phyloP scores from a whole-genome alignment of 139 green algal species.

The Nannochloris sp. region DNA sequence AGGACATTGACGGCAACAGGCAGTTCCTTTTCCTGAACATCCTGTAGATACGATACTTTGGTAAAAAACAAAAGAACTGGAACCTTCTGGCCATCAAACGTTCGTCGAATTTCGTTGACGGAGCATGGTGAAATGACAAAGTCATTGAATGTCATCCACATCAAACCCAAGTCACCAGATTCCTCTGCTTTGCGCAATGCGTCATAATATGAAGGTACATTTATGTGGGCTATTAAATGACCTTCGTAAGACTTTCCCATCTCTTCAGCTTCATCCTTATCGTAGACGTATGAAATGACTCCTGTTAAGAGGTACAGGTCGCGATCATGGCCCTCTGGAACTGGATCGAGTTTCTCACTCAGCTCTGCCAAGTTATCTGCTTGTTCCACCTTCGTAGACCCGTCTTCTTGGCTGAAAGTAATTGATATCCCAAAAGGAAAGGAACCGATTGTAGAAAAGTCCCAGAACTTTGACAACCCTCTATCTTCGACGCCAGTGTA shows the following conservation, averaged over 20 bases:
- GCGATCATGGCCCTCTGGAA: conserved; percentile 6
- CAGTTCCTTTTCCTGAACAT: not conserved
- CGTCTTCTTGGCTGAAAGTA: conserved; percentile 5
- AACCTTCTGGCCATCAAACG: conserved; percentile 68
- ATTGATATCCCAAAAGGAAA: conserved; percentile 14
- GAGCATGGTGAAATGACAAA: conserved; percentile 48
- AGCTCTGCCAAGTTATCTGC: not conserved
- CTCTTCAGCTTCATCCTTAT: conserved; percentile 38
- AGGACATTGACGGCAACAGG: conserved; percentile 34
- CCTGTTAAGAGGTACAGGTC: conserved; percentile 64
- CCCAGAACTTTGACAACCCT: conserved; percentile 49
- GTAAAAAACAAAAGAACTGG: conserved; percentile 80
- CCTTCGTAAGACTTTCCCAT: conserved; percentile 36
- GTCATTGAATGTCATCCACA: conserved; percentile 90
- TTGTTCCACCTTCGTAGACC: conserved; percentile 22
- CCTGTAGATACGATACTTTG: conserved; percentile 20
- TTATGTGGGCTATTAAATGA: conserved; percentile 70
- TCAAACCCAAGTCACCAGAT: not conserved
- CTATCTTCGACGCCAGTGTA: conserved; percentile 48
- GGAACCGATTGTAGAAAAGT: not conserved
- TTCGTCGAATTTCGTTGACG: conserved; percentile 32
- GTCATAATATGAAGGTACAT: conserved; percentile 23
- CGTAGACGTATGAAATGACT: conserved; percentile 56
- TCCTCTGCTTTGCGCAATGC: not conserved
- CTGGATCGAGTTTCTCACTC: not conserved